Percentiles rank a stretch among this genome's conserved stretches.
Evolutionary conservation across 805 yeast genomes (phyloP).

Genomic region (Yarrowia osloensis): DNA sequence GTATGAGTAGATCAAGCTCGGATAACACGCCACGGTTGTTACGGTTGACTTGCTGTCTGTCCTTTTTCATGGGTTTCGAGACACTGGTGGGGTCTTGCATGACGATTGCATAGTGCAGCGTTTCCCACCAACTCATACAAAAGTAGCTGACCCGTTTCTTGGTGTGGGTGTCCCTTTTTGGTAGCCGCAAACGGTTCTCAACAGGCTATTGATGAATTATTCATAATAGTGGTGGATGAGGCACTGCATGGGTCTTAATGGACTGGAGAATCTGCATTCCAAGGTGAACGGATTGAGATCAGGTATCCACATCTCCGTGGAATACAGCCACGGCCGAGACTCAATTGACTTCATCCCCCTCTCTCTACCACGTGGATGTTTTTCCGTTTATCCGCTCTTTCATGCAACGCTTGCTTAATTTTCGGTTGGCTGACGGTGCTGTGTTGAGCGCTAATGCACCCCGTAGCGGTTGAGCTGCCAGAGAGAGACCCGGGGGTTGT

Average conservation of each 20-base stretch:
- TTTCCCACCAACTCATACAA: not conserved
- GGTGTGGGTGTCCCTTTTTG: not conserved
- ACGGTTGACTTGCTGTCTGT: not conserved
- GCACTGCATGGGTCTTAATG: not conserved
- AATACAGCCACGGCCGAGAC: not conserved
- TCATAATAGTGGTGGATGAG: not conserved
- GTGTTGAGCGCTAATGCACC: conserved; percentile 27
- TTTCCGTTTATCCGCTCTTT: conserved; percentile 26
- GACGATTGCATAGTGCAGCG: not conserved
- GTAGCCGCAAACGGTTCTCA: not conserved
- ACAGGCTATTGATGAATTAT: not conserved
- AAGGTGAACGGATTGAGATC: not conserved
- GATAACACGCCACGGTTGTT: not conserved
- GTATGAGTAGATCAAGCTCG: conserved; percentile 5
- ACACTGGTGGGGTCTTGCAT: not conserved
- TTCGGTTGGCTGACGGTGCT: conserved; percentile 5
- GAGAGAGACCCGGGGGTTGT: not conserved
- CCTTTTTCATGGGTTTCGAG: not conserved
- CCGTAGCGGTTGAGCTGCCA: conserved; percentile 21
- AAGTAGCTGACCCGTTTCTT: not conserved
- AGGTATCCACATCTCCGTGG: not conserved
- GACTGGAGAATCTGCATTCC: not conserved
- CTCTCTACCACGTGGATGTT: conserved; percentile 17
- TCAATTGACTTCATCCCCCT: not conserved
- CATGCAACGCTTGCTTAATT: conserved; percentile 15